Conservation (phyloP, 208 protist genomes). For the Acanthamoeba castellanii region DNA sequence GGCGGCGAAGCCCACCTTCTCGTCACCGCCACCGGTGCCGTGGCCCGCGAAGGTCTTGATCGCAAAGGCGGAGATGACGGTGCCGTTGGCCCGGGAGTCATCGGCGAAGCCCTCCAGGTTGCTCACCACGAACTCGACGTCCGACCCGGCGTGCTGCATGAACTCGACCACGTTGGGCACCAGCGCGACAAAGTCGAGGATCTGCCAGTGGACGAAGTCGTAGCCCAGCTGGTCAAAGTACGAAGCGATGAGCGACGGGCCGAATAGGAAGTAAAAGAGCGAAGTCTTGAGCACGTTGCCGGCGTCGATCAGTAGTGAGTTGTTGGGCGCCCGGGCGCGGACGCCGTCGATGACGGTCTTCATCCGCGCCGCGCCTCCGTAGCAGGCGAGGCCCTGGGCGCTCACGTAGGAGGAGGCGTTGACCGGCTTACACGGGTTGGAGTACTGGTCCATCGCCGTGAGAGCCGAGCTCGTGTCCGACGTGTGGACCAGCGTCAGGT, state of each 20-base stretch:
- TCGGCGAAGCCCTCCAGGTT: constrained; percentile 32
- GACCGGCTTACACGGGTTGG: constrained; percentile 27
- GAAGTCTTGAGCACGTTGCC: constrained; percentile 36
- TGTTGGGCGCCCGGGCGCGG: not conserved
- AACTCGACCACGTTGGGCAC: constrained; percentile 39
- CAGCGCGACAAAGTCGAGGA: constrained; percentile 17
- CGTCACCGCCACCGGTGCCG: too few relatives aligned
- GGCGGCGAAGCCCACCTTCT: constrained; percentile 51
- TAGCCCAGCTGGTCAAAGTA: constrained; percentile 26
- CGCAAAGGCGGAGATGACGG: not conserved
- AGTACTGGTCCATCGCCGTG: not conserved
- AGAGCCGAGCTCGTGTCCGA: constrained; percentile 35
- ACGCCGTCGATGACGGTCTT: not conserved
- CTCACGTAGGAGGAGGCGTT: constrained; percentile 20
- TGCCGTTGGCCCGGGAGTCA: not conserved
- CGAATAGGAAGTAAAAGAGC: constrained; percentile 64
- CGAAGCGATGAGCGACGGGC: constrained; percentile 23
- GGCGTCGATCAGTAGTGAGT: not conserved
- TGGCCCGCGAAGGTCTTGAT: constrained; percentile 30
- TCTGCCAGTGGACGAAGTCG: constrained; percentile 32
- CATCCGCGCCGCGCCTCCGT: not conserved
- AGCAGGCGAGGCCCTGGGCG: not conserved
- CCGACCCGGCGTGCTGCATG: not conserved
- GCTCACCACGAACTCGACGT: not conserved
- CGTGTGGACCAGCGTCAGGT: constrained; percentile 50